Conservation (phyloP, 2,329 filamentous ascomycete genomes). For the Botrytis byssoidea region DNA sequence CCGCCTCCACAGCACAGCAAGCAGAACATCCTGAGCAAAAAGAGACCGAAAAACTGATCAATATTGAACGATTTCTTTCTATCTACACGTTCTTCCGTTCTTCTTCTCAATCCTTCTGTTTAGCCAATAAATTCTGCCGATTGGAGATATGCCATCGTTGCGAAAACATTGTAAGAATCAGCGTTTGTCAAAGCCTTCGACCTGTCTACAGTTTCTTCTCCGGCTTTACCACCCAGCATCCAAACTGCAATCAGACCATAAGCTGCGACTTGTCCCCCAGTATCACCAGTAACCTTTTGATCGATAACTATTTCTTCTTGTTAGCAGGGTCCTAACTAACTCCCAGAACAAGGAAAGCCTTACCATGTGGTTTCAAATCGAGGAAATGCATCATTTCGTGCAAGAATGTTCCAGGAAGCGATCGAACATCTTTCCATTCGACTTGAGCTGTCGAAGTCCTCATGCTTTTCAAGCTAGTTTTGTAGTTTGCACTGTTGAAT, state of each 20-base stretch:
- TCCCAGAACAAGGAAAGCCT: not conserved
- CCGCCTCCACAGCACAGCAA: not conserved
- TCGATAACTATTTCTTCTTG: constrained; percentile 2
- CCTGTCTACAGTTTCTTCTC: constrained; percentile 7
- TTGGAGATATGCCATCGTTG: constrained; percentile 16
- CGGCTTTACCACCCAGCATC: constrained; percentile 7
- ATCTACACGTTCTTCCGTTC: not conserved
- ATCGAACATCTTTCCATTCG: constrained; percentile 8
- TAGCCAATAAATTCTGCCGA: constrained; percentile 10
- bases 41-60: not conserved
- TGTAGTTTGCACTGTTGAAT: constrained; percentile 9
- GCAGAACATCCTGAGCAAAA: not conserved
- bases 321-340: not conserved
- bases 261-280: not conserved
- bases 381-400: constrained; percentile 20
- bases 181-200: constrained; percentile 14
- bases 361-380: constrained; percentile 16
- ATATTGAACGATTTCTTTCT: not conserved
- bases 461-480: constrained; percentile 15
- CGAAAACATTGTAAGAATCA: constrained; percentile 17
- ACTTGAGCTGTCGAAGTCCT: constrained; percentile 1
- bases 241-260: constrained; percentile 14
- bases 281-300: not conserved
- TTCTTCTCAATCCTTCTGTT: not conserved
- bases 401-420: constrained; percentile 11